phyloP scores from a whole-genome alignment of 2,329 filamentous ascomycete genomes.

The Penicillium glabrum region DNA sequence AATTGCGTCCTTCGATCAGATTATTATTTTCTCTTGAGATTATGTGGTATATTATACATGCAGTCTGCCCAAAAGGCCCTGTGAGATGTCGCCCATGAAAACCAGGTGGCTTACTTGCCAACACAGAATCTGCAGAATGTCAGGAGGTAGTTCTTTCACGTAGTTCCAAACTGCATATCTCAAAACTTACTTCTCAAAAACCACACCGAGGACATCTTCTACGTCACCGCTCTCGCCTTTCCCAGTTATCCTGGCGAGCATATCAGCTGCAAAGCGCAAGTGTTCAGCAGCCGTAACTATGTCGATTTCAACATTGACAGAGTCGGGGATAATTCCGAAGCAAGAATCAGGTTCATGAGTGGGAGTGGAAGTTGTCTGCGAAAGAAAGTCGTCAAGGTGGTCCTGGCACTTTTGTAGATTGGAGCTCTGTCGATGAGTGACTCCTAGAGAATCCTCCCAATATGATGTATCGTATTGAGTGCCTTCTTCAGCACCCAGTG shows the following conservation, averaged over 20 bases:
- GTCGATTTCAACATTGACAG: conserved; percentile 56
- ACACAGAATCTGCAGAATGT: conserved; percentile 53
- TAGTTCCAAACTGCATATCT: conserved; percentile 3
- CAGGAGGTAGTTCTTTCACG: conserved; percentile 13
- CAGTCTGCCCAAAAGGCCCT: too few species aligned
- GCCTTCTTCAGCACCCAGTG: conserved; percentile 33
- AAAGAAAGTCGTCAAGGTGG: conserved; percentile 73
- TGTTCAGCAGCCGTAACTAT: conserved; percentile 89
- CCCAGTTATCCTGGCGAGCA: conserved; percentile 84
- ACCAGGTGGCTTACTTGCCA: conserved; percentile 44
- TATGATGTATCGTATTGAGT: conserved; percentile 60
- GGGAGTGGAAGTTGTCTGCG: conserved; percentile 46
- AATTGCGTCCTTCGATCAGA: background rate
- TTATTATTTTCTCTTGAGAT: background rate
- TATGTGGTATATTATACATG: background rate
- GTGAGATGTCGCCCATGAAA: background rate
- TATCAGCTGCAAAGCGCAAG: conserved; percentile 75
- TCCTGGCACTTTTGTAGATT: conserved; percentile 71
- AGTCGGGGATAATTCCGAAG: background rate
- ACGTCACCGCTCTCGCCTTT: conserved; percentile 83
- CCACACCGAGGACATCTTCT: conserved; percentile 91
- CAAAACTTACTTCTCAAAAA: conserved; percentile 85
- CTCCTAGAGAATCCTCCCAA: conserved; percentile 81
- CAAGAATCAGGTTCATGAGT: background rate
- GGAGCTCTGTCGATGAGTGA: conserved; percentile 84